Percentiles rank a stretch among this genome's conserved stretches.
phyloP scores from a whole-genome alignment of 805 yeast genomes.

The Lachancea kluyveri region DNA sequence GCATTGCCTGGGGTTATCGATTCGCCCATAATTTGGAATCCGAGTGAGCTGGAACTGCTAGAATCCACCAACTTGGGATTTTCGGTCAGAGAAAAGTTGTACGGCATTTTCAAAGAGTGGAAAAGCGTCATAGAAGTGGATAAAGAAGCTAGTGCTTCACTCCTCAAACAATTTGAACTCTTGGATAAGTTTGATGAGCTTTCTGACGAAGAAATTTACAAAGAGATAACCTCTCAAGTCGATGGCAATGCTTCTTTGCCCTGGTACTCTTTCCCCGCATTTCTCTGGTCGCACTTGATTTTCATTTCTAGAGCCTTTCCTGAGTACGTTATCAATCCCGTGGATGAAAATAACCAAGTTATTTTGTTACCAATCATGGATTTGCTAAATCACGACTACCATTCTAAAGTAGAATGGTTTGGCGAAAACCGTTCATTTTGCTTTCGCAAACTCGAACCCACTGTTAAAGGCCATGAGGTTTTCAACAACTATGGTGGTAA shows the following conservation, averaged over 20 bases:
- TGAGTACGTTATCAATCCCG: slow-evolving; percentile 34
- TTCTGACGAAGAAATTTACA: slow-evolving; percentile 13
- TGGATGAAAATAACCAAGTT: slow-evolving; percentile 39
- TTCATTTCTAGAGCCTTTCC: slow-evolving; percentile 82
- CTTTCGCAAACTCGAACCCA: slow-evolving; percentile 17
- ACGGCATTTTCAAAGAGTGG: slow-evolving; percentile 61
- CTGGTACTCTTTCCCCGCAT: slow-evolving; percentile 65
- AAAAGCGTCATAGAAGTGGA: slow-evolving; percentile 11
- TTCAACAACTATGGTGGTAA: slow-evolving; percentile 86
- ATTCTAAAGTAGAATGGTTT: slow-evolving; percentile 63
- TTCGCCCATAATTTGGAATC: slow-evolving; percentile 59
- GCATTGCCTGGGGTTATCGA: slow-evolving; percentile 43
- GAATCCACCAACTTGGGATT: slow-evolving; percentile 60
- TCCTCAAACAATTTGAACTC: slow-evolving; percentile 14
- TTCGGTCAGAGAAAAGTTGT: slow-evolving; percentile 44
- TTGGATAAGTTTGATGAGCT: slow-evolving; percentile 12
- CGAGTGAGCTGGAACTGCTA: slow-evolving; percentile 45
- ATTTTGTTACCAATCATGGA: slow-evolving; percentile 78
- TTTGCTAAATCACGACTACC: slow-evolving; percentile 64
- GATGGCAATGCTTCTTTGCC: slow-evolving; percentile 12
- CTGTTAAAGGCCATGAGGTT: slow-evolving; percentile 40
- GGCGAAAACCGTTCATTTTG: slow-evolving; percentile 44
- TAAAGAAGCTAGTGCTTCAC: background rate
- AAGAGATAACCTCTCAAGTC: slow-evolving; percentile 7
- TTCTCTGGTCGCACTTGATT: slow-evolving; percentile 68